These are phyloP conservation scores for Tuber brumale DNA, from an alignment of 495 filamentous ascomycete species.

Conservation along the genomic window DNA sequence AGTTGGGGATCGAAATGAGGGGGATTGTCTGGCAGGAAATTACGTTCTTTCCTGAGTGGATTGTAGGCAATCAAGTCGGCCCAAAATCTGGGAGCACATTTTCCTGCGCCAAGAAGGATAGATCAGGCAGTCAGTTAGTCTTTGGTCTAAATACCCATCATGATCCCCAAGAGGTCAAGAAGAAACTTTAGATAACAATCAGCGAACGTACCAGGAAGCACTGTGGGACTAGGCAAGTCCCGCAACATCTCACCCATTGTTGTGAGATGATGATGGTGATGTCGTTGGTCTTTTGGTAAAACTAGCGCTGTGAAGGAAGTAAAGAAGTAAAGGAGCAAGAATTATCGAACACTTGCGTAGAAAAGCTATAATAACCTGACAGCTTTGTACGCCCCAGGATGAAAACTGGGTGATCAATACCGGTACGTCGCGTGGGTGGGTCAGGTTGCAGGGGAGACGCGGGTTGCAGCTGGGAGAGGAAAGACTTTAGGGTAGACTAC, in stretches of 20 bases:
- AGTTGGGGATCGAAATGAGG: slow-evolving; percentile 12
- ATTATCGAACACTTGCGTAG: neutral
- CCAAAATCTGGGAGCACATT: slow-evolving; percentile 38
- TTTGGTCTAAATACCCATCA: neutral
- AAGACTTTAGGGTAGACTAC: neutral
- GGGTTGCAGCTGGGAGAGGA: neutral
- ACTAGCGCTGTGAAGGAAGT: neutral
- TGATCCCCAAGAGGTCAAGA: neutral
- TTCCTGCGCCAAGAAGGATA: slow-evolving; percentile 44
- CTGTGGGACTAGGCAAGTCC: slow-evolving; percentile 25
- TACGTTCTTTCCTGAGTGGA: slow-evolving; percentile 23
- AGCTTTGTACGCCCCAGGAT: neutral
- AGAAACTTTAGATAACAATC: neutral
- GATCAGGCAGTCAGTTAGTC: slow-evolving; percentile 37
- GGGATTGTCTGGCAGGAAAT: slow-evolving; percentile 26
- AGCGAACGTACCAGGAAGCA: slow-evolving; percentile 25
- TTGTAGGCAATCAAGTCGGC: slow-evolving; percentile 34
- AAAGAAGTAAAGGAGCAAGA: neutral
- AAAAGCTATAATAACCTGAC: neutral
- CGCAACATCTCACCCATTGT: slow-evolving; percentile 23
- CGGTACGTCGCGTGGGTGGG: neutral
- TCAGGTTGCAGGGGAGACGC: slow-evolving; percentile 3
- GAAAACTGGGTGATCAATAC: neutral
- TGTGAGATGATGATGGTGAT: slow-evolving; percentile 28
- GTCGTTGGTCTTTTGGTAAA: neutral